Base-by-base conservation (phyloP, 2,329 filamentous ascomycete species). In the Dothideomycetes sp. region DNA sequence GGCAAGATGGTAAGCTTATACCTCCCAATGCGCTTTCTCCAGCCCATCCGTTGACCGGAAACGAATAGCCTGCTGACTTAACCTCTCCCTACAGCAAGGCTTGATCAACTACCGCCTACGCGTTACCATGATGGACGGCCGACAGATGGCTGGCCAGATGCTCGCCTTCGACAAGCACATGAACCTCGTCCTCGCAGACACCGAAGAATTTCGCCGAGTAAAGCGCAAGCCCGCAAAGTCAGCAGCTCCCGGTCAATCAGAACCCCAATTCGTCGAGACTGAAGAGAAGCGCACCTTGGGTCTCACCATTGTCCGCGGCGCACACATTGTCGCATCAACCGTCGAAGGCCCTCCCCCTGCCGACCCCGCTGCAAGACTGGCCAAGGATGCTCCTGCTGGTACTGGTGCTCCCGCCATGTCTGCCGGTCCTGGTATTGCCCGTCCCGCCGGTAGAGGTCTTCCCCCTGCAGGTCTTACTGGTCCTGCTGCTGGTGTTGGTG, bases 81-180 rank as follows among this genome's bases (percentile, higher is more conserved):
- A 45, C 38, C 34, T 61, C 42, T 65, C n/a, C n/a, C n/a, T n/a
- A n/a, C n/a, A 80, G 76, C 70, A 75, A 76, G 78, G 78, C 60
- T 69, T 78, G 91, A 94, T 98, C 75, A 96, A 98, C 72, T 96
- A 94, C 74, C 86, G 89, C 67, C 96, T 98, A 88, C 82, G 89
- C 61, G 82, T 95, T 50, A 96, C 88, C 43, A 75, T 98, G 63
- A 86, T 85, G 59, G 91, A 98, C 69, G 86, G 86, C 50, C 81
- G 91, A 58, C 86, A 95, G 64, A 93, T 98, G 80, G 88, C 87
- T 28, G 91, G 88, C 47, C 87, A 96, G 65, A 94, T 98, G 85
- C 77, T 98, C 53, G 91, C 91, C 41, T 98, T 96, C 58, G 91
- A 98, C 66, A 96, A 96, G 87, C 91, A 98, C 67, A 98, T 98